These are phyloP conservation scores for Colletotrichum karsti DNA, from an alignment of 2,329 filamentous ascomycete species.

Conservation along the genomic window DNA sequence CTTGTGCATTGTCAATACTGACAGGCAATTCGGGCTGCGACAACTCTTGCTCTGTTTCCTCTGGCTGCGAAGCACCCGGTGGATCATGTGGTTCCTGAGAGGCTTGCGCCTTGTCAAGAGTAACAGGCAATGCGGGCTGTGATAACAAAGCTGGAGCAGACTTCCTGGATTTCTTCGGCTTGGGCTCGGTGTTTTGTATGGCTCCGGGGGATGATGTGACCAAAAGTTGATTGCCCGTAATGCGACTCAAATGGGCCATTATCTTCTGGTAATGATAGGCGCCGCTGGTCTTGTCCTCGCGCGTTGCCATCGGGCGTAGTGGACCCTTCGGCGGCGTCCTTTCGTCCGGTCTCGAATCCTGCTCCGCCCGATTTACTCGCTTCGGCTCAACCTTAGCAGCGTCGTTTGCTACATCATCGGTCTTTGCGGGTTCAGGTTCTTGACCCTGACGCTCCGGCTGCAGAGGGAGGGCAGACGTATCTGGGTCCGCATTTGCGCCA, in stretches of 20 bases:
- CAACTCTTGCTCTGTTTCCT: too few species aligned
- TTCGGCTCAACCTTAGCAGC: not conserved
- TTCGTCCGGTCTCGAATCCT: not conserved
- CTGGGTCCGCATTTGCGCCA: too few species aligned
- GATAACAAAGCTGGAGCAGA: constrained; percentile 47
- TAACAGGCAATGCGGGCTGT: not conserved
- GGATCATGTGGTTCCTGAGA: too few species aligned
- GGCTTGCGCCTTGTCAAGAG: not conserved
- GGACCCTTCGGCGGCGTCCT: constrained; percentile 29
- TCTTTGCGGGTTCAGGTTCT: not conserved
- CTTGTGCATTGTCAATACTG: too few species aligned
- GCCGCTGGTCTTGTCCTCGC: constrained; percentile 55
- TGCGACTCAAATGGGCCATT: constrained; percentile 45
- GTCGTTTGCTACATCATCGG: not conserved
- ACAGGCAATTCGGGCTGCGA: too few species aligned
- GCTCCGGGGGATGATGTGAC: not conserved
- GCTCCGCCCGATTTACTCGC: not conserved
- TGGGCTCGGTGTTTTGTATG: constrained; percentile 22
- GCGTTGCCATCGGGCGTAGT: constrained; percentile 49
- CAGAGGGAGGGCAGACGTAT: too few species aligned
- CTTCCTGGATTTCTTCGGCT: constrained; percentile 45
- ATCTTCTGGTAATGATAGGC: constrained; percentile 56
- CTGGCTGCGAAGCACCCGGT: too few species aligned
- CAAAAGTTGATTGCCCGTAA: constrained; percentile 35
- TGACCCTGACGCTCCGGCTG: not conserved